Conservation (phyloP, 257 asterid genomes). For the Solanum clarkiae region DNA sequence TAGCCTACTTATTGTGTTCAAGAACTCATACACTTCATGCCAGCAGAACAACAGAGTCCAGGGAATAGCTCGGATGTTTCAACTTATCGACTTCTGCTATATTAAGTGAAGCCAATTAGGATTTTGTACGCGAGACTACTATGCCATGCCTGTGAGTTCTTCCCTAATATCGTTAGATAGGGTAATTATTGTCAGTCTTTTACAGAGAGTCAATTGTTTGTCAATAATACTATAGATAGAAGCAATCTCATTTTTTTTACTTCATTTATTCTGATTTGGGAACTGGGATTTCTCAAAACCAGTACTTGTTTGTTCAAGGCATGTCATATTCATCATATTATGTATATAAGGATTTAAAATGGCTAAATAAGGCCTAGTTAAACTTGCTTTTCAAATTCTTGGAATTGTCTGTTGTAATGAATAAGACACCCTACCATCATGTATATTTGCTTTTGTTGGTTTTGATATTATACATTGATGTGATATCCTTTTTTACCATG, state of each 20-base stretch:
- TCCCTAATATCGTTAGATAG: conserved; percentile 12
- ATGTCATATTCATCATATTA: conserved; percentile 6
- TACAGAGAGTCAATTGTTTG: conserved; percentile 10
- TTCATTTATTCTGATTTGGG: background rate
- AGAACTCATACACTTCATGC: background rate
- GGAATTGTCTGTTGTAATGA: background rate
- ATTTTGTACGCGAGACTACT: background rate
- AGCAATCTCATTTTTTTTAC: conserved; percentile 1
- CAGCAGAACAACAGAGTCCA: background rate
- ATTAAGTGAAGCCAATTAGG: background rate
- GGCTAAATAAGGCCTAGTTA: background rate
- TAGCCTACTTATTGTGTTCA: background rate
- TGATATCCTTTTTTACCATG: background rate
- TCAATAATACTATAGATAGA: conserved; percentile 8
- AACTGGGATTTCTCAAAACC: background rate
- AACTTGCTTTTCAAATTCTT: background rate
- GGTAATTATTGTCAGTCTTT: conserved; percentile 9
- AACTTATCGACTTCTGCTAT: background rate
- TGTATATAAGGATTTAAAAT: conserved; percentile 16
- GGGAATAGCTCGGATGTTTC: background rate
- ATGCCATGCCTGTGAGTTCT: background rate
- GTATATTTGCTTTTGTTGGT: background rate
- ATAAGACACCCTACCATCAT: background rate
- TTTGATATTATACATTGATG: background rate
- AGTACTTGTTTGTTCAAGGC: conserved; percentile 4